Conservation (phyloP, 495 filamentous ascomycete genomes). For the Haplographium delicatum region DNA sequence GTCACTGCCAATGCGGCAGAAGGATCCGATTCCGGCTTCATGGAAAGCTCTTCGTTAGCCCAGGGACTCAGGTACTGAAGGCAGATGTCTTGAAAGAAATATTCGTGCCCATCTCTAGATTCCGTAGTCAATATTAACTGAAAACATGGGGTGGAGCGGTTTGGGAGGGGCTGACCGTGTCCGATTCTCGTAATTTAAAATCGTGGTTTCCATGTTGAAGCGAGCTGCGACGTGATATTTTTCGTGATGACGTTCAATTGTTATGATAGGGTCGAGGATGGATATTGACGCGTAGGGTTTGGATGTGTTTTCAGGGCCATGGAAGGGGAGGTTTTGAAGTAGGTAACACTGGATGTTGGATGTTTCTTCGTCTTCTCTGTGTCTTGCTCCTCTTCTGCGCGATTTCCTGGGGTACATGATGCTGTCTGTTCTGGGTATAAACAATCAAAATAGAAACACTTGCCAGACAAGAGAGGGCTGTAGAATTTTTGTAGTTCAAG, state of each 20-base stretch:
- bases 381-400: neutral
- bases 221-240: neutral
- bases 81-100: neutral
- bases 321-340: neutral
- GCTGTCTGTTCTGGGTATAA: too few relatives aligned
- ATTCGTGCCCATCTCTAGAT: neutral
- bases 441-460: too few relatives aligned
- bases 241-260: neutral
- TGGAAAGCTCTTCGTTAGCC: neutral
- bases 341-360: neutral
- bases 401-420: too few relatives aligned
- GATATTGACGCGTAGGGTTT: neutral
- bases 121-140: neutral
- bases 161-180: neutral
- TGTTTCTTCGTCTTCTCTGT: neutral
- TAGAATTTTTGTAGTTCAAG: too few relatives aligned
- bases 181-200: neutral
- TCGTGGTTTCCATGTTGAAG: neutral
- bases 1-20: neutral
- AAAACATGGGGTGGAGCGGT: neutral
- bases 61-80: neutral
- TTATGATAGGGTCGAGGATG: neutral
- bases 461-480: too few relatives aligned
- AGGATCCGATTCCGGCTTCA: neutral
- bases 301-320: neutral